These are phyloP conservation scores for Rhynchosporium secalis DNA, from an alignment of 2,329 filamentous ascomycete genomes.

Conservation along the genomic window DNA sequence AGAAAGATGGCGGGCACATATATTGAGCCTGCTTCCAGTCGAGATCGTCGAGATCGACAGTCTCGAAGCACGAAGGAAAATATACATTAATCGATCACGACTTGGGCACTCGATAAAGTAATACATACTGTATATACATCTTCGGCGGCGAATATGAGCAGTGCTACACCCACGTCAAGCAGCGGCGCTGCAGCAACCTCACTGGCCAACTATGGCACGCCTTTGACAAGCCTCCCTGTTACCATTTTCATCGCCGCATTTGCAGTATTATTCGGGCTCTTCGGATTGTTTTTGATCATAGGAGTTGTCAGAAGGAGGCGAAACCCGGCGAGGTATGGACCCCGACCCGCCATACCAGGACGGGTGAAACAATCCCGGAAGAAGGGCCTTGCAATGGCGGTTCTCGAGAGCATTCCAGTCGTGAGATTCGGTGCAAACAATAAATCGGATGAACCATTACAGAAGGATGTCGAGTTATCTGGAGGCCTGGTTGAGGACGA, in stretches of 20 bases:
- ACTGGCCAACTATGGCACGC: neutral
- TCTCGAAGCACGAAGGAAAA: neutral
- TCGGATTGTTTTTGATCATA: neutral
- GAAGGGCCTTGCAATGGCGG: slow-evolving; percentile 15
- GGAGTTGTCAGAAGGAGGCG: slow-evolving; percentile 2
- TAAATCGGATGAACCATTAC: neutral
- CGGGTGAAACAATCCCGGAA: slow-evolving; percentile 1
- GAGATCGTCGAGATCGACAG: neutral
- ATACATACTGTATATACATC: neutral
- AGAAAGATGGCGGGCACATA: neutral
- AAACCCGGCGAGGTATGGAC: slow-evolving; percentile 10
- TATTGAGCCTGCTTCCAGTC: neutral
- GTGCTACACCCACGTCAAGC: neutral
- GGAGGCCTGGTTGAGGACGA: neutral
- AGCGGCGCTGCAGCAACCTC: neutral
- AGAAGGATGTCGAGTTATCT: slow-evolving; percentile 12
- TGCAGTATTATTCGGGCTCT: neutral
- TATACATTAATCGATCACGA: neutral
- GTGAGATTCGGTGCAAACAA: slow-evolving; percentile 14
- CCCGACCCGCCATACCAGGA: neutral
- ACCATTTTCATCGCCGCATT: slow-evolving; percentile 1
- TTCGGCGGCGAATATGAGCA: neutral
- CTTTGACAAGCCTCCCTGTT: slow-evolving; percentile 1
- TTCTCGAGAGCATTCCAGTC: slow-evolving; percentile 12
- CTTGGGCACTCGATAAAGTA: neutral